Conservation (phyloP, 179 eudicot species). For the Silene vulgaris region DNA sequence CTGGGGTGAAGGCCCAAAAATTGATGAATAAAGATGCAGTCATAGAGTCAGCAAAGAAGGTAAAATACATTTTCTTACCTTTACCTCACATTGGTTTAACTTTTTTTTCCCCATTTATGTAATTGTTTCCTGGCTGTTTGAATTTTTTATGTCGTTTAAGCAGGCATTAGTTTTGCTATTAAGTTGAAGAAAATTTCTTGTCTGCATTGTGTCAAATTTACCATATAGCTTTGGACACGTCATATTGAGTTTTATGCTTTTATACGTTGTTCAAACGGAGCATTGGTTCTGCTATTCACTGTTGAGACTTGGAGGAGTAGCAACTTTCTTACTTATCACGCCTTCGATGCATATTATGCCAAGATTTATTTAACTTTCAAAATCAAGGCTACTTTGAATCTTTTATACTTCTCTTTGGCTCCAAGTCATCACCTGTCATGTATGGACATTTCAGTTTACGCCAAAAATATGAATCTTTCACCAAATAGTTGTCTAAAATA, state of each 20-base stretch:
- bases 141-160: not conserved
- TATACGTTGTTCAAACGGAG: not conserved
- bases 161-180: not conserved
- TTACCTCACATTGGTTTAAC: not conserved
- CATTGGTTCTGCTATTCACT: not conserved
- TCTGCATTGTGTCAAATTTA: too few species aligned
- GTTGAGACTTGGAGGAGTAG: not conserved
- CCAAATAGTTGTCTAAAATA: not conserved
- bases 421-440: not conserved
- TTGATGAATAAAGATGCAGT: slow-evolving; percentile 81
- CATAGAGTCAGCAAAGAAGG: slow-evolving; percentile 84
- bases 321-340: not conserved
- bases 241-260: too few species aligned
- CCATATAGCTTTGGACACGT: too few species aligned
- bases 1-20: slow-evolving; percentile 75
- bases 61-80: slow-evolving; percentile 20
- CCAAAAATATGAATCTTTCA: not conserved
- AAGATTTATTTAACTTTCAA: not conserved
- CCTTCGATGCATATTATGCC: not conserved
- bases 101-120: not conserved
- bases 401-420: not conserved
- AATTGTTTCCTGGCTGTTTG: not conserved
- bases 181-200: too few species aligned
- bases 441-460: not conserved
- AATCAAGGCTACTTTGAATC: not conserved